Conservation (phyloP, 805 yeast species). For the Cyberlindnera mrakii region DNA sequence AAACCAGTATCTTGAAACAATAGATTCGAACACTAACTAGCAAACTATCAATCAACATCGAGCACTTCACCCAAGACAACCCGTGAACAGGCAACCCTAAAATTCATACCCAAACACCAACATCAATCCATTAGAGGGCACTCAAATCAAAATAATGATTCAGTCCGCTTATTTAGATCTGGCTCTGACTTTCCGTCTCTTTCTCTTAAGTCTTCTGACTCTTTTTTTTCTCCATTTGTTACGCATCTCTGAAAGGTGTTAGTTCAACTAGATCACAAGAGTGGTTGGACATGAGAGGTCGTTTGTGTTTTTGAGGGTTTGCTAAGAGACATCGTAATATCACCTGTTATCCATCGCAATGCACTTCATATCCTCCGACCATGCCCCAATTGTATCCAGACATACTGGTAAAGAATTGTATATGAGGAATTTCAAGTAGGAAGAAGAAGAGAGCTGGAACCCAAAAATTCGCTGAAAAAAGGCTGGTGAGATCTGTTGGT, state of each 20-base stretch:
- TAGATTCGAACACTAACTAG: too few relatives aligned
- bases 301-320: too few relatives aligned
- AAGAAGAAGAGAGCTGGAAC: constrained; percentile 10
- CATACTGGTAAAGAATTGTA: constrained; percentile 18
- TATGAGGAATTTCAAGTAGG: constrained; percentile 8
- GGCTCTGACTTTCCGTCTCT: constrained; percentile 99
- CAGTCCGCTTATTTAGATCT: constrained; percentile 88
- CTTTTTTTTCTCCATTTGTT: constrained; percentile 99
- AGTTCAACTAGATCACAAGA: constrained; percentile 1
- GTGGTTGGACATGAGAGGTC: too few relatives aligned
- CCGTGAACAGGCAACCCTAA: background rate
- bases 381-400: background rate
- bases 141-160: constrained; percentile 6
- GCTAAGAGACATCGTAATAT: too few relatives aligned
- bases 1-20: constrained; percentile 3
- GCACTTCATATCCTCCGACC: too few relatives aligned
- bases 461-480: constrained; percentile 18
- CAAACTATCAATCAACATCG: too few relatives aligned
- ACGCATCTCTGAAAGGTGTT: constrained; percentile 53
- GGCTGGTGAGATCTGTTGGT: background rate
- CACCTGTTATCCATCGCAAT: too few relatives aligned
- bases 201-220: constrained; percentile 99
- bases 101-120: background rate
- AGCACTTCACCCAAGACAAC: too few relatives aligned
- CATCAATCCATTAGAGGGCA: background rate